Percentiles rank a stretch among this genome's conserved stretches.
Evolutionary conservation across 2,329 filamentous ascomycete genomes (phyloP).

Genomic region (Bertia moriformis): DNA sequence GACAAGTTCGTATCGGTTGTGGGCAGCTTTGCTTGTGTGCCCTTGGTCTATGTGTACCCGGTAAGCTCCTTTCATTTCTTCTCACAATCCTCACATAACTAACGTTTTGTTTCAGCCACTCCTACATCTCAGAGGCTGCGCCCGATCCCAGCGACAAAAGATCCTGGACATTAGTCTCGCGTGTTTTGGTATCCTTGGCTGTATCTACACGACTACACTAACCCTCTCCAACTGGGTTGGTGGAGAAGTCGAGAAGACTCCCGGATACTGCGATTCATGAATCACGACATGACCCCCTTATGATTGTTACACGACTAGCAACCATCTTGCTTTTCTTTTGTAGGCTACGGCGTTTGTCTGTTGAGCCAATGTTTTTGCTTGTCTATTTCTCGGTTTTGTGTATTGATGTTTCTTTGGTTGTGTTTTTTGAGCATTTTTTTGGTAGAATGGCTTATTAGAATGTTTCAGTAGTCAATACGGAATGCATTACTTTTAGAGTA

Average conservation of each 20-base stretch:
- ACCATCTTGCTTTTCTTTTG: no score
- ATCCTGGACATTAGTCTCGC: conserved; percentile 62
- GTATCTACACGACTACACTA: conserved; percentile 79
- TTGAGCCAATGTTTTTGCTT: no score
- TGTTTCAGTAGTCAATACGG: no score
- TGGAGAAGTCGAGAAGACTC: conserved; percentile 31
- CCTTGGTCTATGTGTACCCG: conserved; percentile 92
- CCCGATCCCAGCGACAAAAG: conserved; percentile 52
- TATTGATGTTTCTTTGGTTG: no score
- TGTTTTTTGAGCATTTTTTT: no score
- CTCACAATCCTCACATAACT: conserved; percentile 8
- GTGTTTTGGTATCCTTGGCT: conserved; percentile 70
- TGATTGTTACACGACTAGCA: no score
- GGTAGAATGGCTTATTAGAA: no score
- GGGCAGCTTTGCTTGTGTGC: conserved; percentile 94
- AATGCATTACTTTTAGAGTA: no score
- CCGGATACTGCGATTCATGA: conserved; percentile 46
- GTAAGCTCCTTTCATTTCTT: conserved; percentile 39
- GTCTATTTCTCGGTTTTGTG: no score
- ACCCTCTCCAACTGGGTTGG: conserved; percentile 78
- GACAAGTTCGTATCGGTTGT: conserved; percentile 97
- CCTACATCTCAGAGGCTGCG: conserved; percentile 73
- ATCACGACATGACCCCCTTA: no score
- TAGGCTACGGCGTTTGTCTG: no score
- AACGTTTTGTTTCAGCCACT: conserved; percentile 51